Evolutionary conservation across 2,329 filamentous ascomycete genomes (phyloP), one percentile per base, ranked within the genome.

Genomic region (Elsinoe necatrix): DNA sequence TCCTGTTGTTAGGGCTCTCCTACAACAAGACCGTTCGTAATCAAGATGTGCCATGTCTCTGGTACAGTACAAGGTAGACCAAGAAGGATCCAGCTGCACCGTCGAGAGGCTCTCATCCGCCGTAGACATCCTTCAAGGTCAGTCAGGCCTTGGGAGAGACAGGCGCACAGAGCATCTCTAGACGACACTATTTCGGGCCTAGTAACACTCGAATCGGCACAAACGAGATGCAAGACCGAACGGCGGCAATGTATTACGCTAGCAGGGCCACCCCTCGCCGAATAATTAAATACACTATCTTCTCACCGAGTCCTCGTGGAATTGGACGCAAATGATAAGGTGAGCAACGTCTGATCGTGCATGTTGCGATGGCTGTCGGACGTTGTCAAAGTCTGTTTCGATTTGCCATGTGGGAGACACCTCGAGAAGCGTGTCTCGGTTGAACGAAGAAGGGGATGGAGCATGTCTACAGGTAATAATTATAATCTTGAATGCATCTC

Each of bases 101-200:
- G 14, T 37, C 34, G 9, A 11, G 14, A 14, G 29, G n/a, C n/a
- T n/a, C 27, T 29, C 27, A 37, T 37, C 34, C 34, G 14, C 34
- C 14, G 34, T 14, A 37, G 41, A 5, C 3, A 43, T 23, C 20
- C 41, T 18, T 16, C 23, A 18, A 11, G 21, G 18, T 6, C 41
- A 18, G 5, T 43, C 18, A 20, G 9, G 41, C 21, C 18, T 8
- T 20, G 18, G 37, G 37, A 20, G 12, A 45, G 23, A 4, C 20
- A 23, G 18, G 21, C 41, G 41, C 41, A 45, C 41, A 45, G 41
- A 45, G 41, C 21, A 45, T 45, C 41, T 45, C 41, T 23, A 6
- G 41, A 45, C 41, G 20, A 25, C 41, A 45, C 41, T 45, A 45
- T 45, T 45, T 45, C 41, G 41, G 41, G 41, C 41, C 41, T 20